Evolutionary conservation across 2,329 filamentous ascomycete genomes (phyloP), one percentile per base, ranked within the genome.

Genomic region (Botrytis sinoallii): DNA sequence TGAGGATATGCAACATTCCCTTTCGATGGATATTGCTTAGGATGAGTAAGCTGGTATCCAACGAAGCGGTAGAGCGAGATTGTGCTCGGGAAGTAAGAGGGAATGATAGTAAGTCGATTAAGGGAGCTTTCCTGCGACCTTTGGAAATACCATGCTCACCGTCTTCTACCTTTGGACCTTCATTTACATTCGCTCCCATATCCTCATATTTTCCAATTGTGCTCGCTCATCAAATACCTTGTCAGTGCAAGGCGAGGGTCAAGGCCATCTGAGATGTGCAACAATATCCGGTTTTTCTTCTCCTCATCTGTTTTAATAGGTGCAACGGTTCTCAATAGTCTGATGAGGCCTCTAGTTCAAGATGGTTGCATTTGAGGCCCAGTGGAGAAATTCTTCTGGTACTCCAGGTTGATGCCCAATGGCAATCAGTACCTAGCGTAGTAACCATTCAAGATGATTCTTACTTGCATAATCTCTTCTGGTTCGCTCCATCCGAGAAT

Each of bases 241-340:
- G n/a, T 20, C 18, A 69, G 66, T 32, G 48, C 38, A 42, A 63
- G 60, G 60, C 25, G 18, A 42, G 38, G 66, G 66, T 57, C 66
- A 69, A 57, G 38, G 14, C 66, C 66, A 20, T 69, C 14, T 29
- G 10, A 59, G 66, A 69, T 57, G 9, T 69, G 66, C 66, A 57
- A 59, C 66, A 69, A 32, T 42, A 20, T 38, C 4, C 5, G n/a
- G 18, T 2, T 40, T 40, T 14, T 32, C 9, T 57, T 16, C 55
- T 57, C 66, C 7, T 12, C 20, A 9, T 42, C 35, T 55, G 35
- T 55, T 55, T 1, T 10, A 6, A 32, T 25, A 42, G 14, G n/a
- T 22, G 38, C 38, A 38, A 52, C n/a, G 35, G 10, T 42, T 68
- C 22, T 44, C 38, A 42, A 69, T 25, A 32, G n/a, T 42, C 48